These are phyloP conservation scores for Amylocarpus encephaloides DNA, from an alignment of 2,329 filamentous ascomycete species.

Conservation along the genomic window DNA sequence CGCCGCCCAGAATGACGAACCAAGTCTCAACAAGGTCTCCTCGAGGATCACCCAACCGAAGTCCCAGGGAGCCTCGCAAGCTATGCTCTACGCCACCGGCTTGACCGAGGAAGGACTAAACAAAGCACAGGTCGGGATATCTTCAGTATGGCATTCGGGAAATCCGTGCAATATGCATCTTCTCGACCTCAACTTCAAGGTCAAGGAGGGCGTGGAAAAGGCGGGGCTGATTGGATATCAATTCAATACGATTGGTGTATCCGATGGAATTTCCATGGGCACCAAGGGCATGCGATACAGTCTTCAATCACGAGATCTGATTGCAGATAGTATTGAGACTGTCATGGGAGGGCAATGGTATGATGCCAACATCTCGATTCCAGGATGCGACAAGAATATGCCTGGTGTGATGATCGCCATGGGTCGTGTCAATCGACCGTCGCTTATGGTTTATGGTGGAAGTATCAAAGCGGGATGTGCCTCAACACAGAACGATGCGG, in stretches of 20 bases:
- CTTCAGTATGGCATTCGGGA: conserved; percentile 94
- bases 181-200: conserved; percentile 58
- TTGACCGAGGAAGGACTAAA: conserved; percentile 80
- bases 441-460: conserved; percentile 96
- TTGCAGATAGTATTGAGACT: conserved; percentile 96
- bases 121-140: conserved; percentile 97
- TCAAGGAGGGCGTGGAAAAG: conserved; percentile 60
- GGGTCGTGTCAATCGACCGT: conserved; percentile 88
- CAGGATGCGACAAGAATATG: conserved; percentile 99
- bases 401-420: conserved; percentile 87
- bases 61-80: conserved; percentile 95
- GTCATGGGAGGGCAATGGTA: conserved; percentile 99
- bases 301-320: conserved; percentile 89
- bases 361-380: conserved; percentile 92
- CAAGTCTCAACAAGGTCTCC: conserved; percentile 75
- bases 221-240: conserved; percentile 87
- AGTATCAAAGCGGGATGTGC: conserved; percentile 90
- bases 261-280: conserved; percentile 96
- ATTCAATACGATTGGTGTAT: conserved; percentile 98
- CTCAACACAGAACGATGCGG: conserved; percentile 60
- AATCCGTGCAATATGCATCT: conserved; percentile 99
- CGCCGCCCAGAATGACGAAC: conserved; percentile 27
- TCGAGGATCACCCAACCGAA: conserved; percentile 88
- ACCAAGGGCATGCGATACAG: conserved; percentile 96
- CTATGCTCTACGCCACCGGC: conserved; percentile 97